These are phyloP conservation scores for Talaromyces borbonicus DNA, from an alignment of 495 filamentous ascomycete species.

Conservation along the genomic window DNA sequence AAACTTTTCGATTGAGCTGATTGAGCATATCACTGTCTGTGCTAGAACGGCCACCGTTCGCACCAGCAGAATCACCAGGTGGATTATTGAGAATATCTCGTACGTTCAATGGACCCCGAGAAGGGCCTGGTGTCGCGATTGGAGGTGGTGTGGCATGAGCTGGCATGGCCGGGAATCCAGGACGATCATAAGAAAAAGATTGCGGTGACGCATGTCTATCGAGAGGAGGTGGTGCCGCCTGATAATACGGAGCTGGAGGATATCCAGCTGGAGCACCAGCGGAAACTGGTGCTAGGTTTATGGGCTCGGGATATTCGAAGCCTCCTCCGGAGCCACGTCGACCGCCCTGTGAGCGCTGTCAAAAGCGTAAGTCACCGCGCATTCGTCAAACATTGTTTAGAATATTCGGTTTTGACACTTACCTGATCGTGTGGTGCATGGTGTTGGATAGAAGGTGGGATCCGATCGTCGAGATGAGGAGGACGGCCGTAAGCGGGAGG, in stretches of 20 bases:
- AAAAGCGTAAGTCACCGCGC: slow-evolving; percentile 12
- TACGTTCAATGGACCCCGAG: slow-evolving; percentile 41
- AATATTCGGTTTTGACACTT: slow-evolving; percentile 29
- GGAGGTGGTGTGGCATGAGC: slow-evolving; percentile 29
- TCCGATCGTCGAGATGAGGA: slow-evolving; percentile 26
- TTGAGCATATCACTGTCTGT: slow-evolving; percentile 50
- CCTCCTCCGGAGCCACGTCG: slow-evolving; percentile 39
- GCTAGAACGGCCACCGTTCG: slow-evolving; percentile 35
- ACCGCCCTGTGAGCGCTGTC: slow-evolving; percentile 31
- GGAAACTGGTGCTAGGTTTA: slow-evolving; percentile 43
- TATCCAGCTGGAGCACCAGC: slow-evolving; percentile 41
- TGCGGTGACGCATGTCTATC: slow-evolving; percentile 44
- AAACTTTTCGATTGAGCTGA: slow-evolving; percentile 38
- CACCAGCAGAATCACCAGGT: slow-evolving; percentile 19
- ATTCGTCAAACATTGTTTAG: slow-evolving; percentile 13
- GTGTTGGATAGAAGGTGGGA: slow-evolving; percentile 30
- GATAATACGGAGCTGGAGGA: slow-evolving; percentile 40
- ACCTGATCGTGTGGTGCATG: slow-evolving; percentile 36
- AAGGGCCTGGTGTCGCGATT: slow-evolving; percentile 22
- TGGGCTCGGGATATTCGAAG: slow-evolving; percentile 46
- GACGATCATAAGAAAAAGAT: slow-evolving; percentile 39
- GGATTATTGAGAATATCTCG: slow-evolving; percentile 41
- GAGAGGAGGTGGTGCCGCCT: slow-evolving; percentile 23
- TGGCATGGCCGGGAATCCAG: slow-evolving; percentile 37
- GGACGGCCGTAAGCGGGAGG: slow-evolving; percentile 21